Evolutionary conservation across 176 grass and related monocot species (phyloP).

Genomic region (Avena sativa): DNA sequence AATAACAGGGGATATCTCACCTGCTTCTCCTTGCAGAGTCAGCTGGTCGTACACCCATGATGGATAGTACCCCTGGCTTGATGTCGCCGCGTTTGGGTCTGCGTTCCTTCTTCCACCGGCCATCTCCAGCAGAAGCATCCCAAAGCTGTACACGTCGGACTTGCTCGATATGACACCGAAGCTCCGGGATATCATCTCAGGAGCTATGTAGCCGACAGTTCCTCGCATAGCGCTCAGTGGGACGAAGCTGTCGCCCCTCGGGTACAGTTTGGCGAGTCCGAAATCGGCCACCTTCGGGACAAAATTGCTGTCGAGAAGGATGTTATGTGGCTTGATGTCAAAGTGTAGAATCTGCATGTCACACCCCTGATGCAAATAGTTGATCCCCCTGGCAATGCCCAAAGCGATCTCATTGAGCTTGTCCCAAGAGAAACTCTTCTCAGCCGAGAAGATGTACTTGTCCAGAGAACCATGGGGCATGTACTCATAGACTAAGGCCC

Average conservation of each 20-base stretch:
- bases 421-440: background rate
- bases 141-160: constrained; percentile 71
- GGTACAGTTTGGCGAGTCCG: background rate
- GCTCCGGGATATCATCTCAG: constrained; percentile 21
- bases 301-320: background rate
- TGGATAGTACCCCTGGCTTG: background rate
- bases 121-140: constrained; percentile 65
- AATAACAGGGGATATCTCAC: background rate
- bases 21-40: background rate
- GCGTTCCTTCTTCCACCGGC: background rate
- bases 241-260: background rate
- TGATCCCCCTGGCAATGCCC: constrained; percentile 11
- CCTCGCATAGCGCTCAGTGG: background rate
- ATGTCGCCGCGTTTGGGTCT: background rate
- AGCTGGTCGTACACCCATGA: constrained; percentile 21
- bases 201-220: background rate
- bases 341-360: constrained; percentile 23
- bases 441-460: background rate
- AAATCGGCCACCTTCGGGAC: background rate
- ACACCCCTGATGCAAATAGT: background rate
- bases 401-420: constrained; percentile 6
- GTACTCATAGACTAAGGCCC: background rate
- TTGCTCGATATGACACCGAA: constrained; percentile 31
- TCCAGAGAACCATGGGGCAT: background rate
- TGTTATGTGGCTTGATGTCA: constrained; percentile 17